Evolutionary conservation across 306 rosid species (phyloP).

Genomic region (Psophocarpus tetragonolobus): DNA sequence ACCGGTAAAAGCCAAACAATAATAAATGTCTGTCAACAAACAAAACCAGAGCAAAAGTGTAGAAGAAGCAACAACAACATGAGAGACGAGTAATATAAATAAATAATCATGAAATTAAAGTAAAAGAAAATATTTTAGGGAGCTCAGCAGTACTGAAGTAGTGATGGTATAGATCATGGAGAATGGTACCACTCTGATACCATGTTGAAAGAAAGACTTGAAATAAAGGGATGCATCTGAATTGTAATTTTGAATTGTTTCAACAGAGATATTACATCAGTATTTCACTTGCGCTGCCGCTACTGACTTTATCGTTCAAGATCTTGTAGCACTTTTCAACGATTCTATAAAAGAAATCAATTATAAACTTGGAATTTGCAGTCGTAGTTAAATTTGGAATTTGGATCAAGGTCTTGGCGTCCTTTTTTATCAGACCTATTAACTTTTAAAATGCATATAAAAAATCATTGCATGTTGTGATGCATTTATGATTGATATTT

Average conservation of each 20-base stretch:
- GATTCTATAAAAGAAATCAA: neutral
- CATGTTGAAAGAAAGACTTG: neutral
- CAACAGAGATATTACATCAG: neutral
- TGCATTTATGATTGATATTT: conserved; percentile 29
- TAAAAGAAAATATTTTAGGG: neutral
- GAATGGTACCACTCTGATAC: neutral
- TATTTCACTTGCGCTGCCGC: neutral
- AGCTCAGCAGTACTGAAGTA: neutral
- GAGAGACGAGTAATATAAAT: neutral
- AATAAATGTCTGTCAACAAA: neutral
- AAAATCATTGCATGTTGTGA: neutral
- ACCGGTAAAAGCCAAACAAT: neutral
- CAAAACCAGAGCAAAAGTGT: neutral
- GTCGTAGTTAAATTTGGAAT: neutral
- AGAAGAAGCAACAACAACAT: neutral
- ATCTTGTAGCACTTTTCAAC: conserved; percentile 9
- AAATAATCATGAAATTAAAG: neutral
- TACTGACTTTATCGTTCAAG: conserved; percentile 11
- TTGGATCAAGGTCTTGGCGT: neutral
- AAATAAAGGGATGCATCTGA: neutral
- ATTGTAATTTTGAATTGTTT: neutral
- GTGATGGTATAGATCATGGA: neutral
- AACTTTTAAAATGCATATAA: neutral
- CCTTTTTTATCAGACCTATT: neutral
- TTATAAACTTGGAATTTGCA: neutral